Evolutionary conservation across 1,284 basidiomycete genomes (phyloP), one percentile per base, ranked within the genome.

Genomic region (Trichosporon ovoides): DNA sequence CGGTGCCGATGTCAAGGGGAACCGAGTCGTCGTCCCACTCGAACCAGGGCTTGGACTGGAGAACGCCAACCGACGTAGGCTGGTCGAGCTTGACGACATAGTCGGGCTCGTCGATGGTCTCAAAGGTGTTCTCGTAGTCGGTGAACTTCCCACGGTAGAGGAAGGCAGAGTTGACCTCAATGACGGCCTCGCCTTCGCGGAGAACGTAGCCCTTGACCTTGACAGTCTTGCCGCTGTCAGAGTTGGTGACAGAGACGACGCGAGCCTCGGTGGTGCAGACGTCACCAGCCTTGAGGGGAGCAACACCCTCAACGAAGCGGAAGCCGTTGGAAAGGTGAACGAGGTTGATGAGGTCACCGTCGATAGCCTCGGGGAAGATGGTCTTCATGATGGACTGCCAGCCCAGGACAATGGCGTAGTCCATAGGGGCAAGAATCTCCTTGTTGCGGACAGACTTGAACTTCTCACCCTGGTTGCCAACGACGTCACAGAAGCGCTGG

Each of bases 361-460:
- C 88, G 68, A 97, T 90, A 10, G 85, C 78, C 19, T 83, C 73
- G n/a, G 94, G 94, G 85, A 96, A 98, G 77, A 97, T 93, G 2
- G 92, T 86, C 76, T 89, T 91, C 87, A 97, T 97, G 77, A 96
- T 96, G 10, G 92, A 89, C 85, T 92, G 86, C 94, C 95, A 98
- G 46, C 94, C 93, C 51, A 93, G 88, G 59, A 98, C 94, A 72
- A 98, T 98, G 56, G 93, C 92, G 72, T 96, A 98, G 80, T 98
- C 96, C 91, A 98, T 96, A 0, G 95, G 95, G 0, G 91, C 91
- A 69, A 87, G 84, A 35, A 91, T 84, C 33, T 79, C 81, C 49
- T 85, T 82, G 56, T 81, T 85, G 54, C 90, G 83, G 6, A 80
- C 84, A 14, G 40, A 36, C 82, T 93, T 91, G 84, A 95, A 98